Base-by-base conservation (phyloP, 495 filamentous ascomycete genomes). In the Collariella sp. region DNA sequence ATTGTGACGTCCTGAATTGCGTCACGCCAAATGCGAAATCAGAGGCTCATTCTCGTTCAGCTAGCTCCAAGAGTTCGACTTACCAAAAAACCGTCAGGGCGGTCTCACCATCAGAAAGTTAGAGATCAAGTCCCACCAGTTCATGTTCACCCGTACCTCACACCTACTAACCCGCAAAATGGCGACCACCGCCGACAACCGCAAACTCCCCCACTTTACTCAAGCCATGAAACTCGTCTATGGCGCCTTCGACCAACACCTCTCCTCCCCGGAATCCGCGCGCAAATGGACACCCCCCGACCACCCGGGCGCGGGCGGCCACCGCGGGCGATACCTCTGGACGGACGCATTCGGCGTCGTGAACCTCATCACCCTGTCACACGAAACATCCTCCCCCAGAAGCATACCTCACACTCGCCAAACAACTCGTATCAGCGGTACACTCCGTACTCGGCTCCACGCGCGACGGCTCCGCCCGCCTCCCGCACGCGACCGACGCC, bases 311-410 rank as follows among this genome's bases (percentile, higher is more conserved):
- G 77, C 79, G 0, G 82, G 78, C n/a, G 83, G 81, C 10, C 80
- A 84, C 56, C 72, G 66, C n/a, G 83, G 83, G 33, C 74, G 83
- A 18, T 86, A 85, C 60, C 72, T 86, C 29, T 85, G 82, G 83
- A 84, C 80, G 0, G 83, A 86, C 55, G 82, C 82, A 1, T 85
- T 85, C 56, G 83, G 82, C n/a, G 78, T 87, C 3, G 45, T 86
- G 53, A 84, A 86, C 59, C 77, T 87, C 56, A 62, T 85, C 33
- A 85, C 83, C 22, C 70, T 87, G 12, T 74, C 78, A 56, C 65
- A 63, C 10, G 74, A 78, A 49, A 74, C 66, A 1, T 42, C 51
- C 5, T 60, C 60, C 1, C 54, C 64, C n/a, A n/a, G n/a, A n/a
- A 0, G 55, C 60, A 33, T 87, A 83, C 60, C 68, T 87, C 0